phyloP scores from a whole-genome alignment of 2,329 filamentous ascomycete genomes.

The Cryphonectria radicalis region DNA sequence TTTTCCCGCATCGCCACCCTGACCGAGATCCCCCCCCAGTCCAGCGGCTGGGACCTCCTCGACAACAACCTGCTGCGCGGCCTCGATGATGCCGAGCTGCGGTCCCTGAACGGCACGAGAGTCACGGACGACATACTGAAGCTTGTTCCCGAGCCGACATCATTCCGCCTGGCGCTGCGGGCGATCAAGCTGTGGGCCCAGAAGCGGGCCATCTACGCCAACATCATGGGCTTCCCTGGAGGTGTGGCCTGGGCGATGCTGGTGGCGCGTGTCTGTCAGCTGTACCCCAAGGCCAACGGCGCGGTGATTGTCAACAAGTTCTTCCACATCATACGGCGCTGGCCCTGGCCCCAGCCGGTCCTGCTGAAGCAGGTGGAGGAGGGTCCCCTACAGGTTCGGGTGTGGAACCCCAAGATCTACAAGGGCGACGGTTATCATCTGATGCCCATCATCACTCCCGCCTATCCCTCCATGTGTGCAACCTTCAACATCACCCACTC shows the following conservation, averaged over 20 bases:
- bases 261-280: slow-evolving; percentile 91
- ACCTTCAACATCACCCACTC: slow-evolving; percentile 93
- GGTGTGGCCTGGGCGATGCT: slow-evolving; percentile 99
- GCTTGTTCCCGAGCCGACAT: slow-evolving; percentile 85
- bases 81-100: slow-evolving; percentile 82
- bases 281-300: slow-evolving; percentile 90
- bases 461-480: slow-evolving; percentile 96
- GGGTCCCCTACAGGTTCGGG: slow-evolving; percentile 77
- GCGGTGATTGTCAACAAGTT: slow-evolving; percentile 92
- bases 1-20: slow-evolving; percentile 75
- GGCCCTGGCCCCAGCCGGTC: slow-evolving; percentile 95
- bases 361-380: slow-evolving; percentile 86
- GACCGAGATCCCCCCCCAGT: slow-evolving; percentile 67
- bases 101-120: slow-evolving; percentile 90
- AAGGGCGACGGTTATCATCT: slow-evolving; percentile 81
- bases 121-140: slow-evolving; percentile 92
- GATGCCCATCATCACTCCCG: slow-evolving; percentile 98
- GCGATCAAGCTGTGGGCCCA: slow-evolving; percentile 98
- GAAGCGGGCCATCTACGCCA: slow-evolving; percentile 88
- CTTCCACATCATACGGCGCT: slow-evolving; percentile 87
- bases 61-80: slow-evolving; percentile 86
- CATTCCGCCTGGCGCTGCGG: slow-evolving; percentile 85
- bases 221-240: slow-evolving; percentile 94
- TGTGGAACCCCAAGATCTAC: slow-evolving; percentile 89
- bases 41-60: slow-evolving; percentile 58